Conservation (phyloP, 1,139 yeast genomes). For the Sugiyamaella grinbergsii region DNA sequence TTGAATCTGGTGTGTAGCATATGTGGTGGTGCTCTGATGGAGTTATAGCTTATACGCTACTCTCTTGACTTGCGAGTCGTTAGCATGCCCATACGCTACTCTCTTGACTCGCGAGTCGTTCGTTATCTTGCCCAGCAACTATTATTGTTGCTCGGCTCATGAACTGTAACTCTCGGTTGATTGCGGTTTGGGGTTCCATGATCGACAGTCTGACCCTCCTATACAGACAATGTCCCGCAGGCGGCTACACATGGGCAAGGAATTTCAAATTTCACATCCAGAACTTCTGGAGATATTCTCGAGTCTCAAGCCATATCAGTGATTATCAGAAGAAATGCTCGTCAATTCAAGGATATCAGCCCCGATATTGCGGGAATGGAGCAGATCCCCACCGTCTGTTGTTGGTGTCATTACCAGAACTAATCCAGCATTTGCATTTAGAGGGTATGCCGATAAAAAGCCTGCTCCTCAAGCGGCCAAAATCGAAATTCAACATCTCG, state of each 20-base stretch:
- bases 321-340: no score
- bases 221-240: background rate
- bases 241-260: constrained; percentile 8
- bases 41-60: no score
- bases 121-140: no score
- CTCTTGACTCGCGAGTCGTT: no score
- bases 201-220: no score
- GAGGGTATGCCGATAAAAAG: constrained; percentile 13
- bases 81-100: no score
- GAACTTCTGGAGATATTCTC: no score
- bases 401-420: background rate
- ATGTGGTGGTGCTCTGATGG: background rate
- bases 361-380: background rate
- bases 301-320: no score
- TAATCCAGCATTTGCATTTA: background rate
- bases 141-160: no score
- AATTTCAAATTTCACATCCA: constrained; percentile 14
- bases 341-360: background rate
- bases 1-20: no score
- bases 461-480: constrained; percentile 8
- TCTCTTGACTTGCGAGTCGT: no score
- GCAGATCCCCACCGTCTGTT: background rate
- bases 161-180: no score
- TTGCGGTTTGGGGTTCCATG: background rate
- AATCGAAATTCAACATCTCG: constrained; percentile 34